A percentile compares a stretch with the other conserved stretches of the same genome.
Evolutionary conservation across 805 yeast species (phyloP).

Genomic region (Cyberlindnera mrakii): DNA sequence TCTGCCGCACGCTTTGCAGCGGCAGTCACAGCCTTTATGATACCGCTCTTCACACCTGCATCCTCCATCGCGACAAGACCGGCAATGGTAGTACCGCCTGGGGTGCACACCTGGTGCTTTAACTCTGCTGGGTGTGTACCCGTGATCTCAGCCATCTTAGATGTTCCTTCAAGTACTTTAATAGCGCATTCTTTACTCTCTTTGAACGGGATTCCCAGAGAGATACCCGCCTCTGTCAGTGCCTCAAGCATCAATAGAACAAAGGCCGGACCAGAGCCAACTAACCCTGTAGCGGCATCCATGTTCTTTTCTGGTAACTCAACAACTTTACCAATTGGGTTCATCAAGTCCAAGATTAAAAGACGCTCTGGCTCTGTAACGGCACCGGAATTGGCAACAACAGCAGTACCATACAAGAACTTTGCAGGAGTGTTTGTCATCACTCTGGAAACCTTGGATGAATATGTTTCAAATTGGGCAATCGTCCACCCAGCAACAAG

Average conservation of each 20-base stretch:
- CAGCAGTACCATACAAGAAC: constrained; percentile 91
- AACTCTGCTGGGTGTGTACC: constrained; percentile 86
- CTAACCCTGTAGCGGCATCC: constrained; percentile 93
- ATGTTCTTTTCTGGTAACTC: constrained; percentile 83
- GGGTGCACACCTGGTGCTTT: constrained; percentile 87
- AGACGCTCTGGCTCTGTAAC: constrained; percentile 40
- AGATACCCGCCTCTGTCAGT: constrained; percentile 87
- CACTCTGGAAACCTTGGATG: constrained; percentile 70
- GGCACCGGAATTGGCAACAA: constrained; percentile 63
- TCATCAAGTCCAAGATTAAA: constrained; percentile 42
- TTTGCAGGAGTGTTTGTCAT: constrained; percentile 98
- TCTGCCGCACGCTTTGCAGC: constrained; percentile 76
- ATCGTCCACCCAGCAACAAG: constrained; percentile 92
- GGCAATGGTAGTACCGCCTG: constrained; percentile 97
- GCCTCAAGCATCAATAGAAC: constrained; percentile 86
- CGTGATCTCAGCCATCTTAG: constrained; percentile 77
- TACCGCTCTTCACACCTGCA: constrained; percentile 78
- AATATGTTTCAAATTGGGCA: constrained; percentile 48
- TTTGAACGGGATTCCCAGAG: constrained; percentile 87
- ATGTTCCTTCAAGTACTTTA: constrained; percentile 91
- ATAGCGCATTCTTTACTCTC: constrained; percentile 84
- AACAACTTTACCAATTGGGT: constrained; percentile 60
- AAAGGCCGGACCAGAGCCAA: constrained; percentile 97
- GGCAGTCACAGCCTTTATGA: constrained; percentile 84
- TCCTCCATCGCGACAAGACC: constrained; percentile 92